A percentile compares a stretch with the other conserved stretches of the same genome.
These are phyloP conservation scores for Leishmania tropica DNA, from an alignment of 208 protist genomes.

Conservation along the genomic window DNA sequence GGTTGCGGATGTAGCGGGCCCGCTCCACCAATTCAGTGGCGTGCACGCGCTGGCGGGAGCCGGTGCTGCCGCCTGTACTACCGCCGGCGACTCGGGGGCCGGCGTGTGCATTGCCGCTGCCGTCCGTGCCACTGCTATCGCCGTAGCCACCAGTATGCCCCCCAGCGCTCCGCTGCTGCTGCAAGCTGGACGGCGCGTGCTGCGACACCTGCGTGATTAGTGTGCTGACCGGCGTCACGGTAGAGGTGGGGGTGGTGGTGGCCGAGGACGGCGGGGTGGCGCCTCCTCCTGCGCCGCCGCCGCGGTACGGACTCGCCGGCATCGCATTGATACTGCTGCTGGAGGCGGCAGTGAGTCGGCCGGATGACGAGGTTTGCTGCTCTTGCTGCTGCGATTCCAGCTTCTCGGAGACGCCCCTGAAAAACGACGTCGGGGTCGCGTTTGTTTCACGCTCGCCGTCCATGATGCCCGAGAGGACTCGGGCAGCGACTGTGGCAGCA, in stretches of 20 bases:
- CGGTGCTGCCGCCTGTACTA: not conserved
- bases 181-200: constrained; percentile 1
- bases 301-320: not conserved
- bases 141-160: constrained; percentile 10
- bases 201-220: constrained; percentile 30
- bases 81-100: constrained; percentile 7
- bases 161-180: constrained; percentile 7
- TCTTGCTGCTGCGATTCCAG: constrained; percentile 38
- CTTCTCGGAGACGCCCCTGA: constrained; percentile 54
- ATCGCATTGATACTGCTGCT: not conserved
- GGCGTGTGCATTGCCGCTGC: constrained; percentile 2
- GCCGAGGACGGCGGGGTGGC: constrained; percentile 17
- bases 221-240: not conserved
- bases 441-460: constrained; percentile 36
- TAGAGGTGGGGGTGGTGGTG: constrained; percentile 4
- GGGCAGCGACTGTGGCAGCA: not conserved
- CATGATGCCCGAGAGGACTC: not conserved
- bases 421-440: constrained; percentile 45
- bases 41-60: constrained; percentile 39
- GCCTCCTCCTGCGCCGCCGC: not conserved
- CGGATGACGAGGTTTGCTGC: not conserved
- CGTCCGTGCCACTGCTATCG: constrained; percentile 12
- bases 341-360: not conserved
- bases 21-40: constrained; percentile 53
- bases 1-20: constrained; percentile 53